Percentiles rank a stretch among this genome's conserved stretches.
phyloP scores from a whole-genome alignment of 495 filamentous ascomycete species.

The Penicillium atrosanguineum region DNA sequence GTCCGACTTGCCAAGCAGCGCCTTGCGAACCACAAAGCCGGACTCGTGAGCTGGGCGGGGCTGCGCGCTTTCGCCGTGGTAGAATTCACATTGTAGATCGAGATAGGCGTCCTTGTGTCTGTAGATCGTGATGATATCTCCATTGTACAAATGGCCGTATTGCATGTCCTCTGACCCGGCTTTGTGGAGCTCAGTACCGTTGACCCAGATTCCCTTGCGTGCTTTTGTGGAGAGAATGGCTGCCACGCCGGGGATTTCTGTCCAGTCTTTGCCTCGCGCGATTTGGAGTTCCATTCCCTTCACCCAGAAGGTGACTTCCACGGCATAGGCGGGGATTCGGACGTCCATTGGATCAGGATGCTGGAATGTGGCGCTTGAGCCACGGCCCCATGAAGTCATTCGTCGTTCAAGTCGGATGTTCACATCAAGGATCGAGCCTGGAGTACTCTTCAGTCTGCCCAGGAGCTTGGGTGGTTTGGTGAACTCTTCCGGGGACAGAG shows the following conservation, averaged over 20 bases:
- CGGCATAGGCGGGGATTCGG: conserved; percentile 76
- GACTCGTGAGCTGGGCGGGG: conserved; percentile 41
- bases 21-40: conserved; percentile 38
- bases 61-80: conserved; percentile 48
- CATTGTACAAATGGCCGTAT: conserved; percentile 68
- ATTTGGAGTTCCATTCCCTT: conserved; percentile 56
- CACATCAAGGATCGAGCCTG: conserved; percentile 50
- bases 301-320: conserved; percentile 72
- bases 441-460: conserved; percentile 42
- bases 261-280: conserved; percentile 58
- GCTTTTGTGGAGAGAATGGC: conserved; percentile 74
- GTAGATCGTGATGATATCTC: conserved; percentile 69
- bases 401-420: conserved; percentile 61
- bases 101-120: conserved; percentile 41
- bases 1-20: conserved; percentile 27
- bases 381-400: conserved; percentile 74
- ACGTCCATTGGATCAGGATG: conserved; percentile 58
- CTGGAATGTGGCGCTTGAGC: conserved; percentile 55
- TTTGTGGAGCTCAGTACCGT: conserved; percentile 56
- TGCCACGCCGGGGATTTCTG: conserved; percentile 46
- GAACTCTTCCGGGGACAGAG: conserved; percentile 17
- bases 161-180: conserved; percentile 48
- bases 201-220: conserved; percentile 67
- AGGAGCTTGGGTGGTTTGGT: conserved; percentile 39
- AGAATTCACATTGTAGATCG: conserved; percentile 53